These are phyloP conservation scores for Cladosporium velox DNA, from an alignment of 2,329 filamentous ascomycete genomes.

Conservation along the genomic window DNA sequence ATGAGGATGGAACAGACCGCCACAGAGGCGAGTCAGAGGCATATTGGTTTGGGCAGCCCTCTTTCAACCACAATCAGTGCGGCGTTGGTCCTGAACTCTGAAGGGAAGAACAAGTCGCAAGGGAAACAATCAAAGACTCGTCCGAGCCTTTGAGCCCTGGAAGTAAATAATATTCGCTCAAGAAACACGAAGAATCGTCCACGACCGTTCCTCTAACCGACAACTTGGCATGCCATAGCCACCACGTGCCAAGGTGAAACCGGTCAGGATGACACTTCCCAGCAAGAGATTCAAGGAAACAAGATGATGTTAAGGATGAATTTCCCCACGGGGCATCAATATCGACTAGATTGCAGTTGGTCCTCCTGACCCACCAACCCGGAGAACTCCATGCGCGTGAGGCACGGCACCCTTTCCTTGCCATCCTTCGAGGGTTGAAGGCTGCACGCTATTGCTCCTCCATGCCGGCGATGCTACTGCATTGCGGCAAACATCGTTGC, in stretches of 20 bases:
- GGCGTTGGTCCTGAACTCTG: background rate
- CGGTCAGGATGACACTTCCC: background rate
- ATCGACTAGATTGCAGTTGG: background rate
- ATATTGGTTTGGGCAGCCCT: background rate
- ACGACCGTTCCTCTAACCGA: background rate
- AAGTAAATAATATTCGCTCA: background rate
- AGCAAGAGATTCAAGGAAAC: too few species aligned
- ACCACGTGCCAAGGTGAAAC: background rate
- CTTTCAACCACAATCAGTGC: background rate
- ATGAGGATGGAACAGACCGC: background rate
- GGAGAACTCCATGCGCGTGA: background rate
- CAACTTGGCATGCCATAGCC: background rate
- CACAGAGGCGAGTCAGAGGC: background rate
- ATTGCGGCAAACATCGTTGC: background rate
- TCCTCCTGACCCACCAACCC: background rate
- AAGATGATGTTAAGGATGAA: background rate
- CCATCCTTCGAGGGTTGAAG: background rate
- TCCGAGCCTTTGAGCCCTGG: background rate
- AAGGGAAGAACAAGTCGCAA: background rate
- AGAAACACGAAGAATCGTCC: background rate
- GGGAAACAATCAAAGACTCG: background rate
- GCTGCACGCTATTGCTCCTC: background rate
- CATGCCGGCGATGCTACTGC: background rate
- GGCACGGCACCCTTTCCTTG: background rate
- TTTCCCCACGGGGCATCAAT: background rate